These are phyloP conservation scores for Aquilaria sinensis DNA, from an alignment of 345 rosid species.

Conservation along the genomic window DNA sequence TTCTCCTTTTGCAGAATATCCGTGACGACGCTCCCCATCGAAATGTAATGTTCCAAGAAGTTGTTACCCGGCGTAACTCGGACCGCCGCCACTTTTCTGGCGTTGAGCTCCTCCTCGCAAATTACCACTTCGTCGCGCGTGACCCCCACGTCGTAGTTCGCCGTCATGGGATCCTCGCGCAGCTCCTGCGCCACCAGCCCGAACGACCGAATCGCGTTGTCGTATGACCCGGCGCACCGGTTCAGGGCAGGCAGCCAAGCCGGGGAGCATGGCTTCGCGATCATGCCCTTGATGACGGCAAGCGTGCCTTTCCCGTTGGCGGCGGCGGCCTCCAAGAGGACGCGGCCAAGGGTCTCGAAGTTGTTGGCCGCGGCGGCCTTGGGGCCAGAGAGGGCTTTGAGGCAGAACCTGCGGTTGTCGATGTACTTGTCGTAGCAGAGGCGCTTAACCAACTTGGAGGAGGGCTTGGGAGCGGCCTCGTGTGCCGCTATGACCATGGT, in stretches of 20 bases:
- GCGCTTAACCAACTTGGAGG: neutral
- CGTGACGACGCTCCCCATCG: neutral
- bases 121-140: neutral
- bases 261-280: neutral
- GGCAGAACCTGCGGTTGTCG: slow-evolving; percentile 1
- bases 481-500: too few relatives aligned
- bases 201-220: neutral
- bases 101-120: neutral
- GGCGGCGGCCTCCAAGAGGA: neutral
- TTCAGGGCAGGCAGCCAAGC: neutral
- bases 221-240: neutral
- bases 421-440: neutral
- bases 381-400: slow-evolving; percentile 1
- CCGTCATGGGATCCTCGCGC: slow-evolving; percentile 1
- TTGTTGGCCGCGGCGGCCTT: neutral
- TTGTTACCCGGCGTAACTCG: neutral
- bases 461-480: neutral
- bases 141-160: neutral
- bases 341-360: neutral
- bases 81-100: neutral
- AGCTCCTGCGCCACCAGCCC: neutral
- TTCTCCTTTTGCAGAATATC: too few relatives aligned
- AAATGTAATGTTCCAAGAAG: neutral
- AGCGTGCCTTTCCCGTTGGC: neutral
- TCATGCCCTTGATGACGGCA: neutral